Percentiles rank a stretch among this genome's conserved stretches.
Conservation (phyloP, 768 basidiomycete genomes). For the Tricholoma matsutake region DNA sequence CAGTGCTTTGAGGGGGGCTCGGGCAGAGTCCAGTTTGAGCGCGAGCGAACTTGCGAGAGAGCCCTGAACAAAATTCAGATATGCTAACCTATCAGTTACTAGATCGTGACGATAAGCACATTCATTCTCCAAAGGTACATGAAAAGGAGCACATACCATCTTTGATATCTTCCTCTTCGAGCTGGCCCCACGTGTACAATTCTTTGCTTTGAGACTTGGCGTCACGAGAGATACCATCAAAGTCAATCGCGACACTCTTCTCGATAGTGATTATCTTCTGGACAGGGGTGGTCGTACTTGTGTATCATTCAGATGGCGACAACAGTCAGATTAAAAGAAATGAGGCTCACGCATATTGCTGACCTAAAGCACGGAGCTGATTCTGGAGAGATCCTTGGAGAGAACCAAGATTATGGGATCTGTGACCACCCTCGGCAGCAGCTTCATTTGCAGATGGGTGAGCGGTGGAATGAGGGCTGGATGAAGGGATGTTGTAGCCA, state of each 20-base stretch:
- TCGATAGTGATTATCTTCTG: constrained; percentile 79
- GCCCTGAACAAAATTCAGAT: constrained; percentile 75
- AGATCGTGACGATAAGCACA: constrained; percentile 9
- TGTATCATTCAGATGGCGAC: constrained; percentile 7
- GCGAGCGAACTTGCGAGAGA: constrained; percentile 62
- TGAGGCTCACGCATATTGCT: constrained; percentile 63
- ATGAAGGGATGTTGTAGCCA: constrained; percentile 42
- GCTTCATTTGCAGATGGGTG: constrained; percentile 44
- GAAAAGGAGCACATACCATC: constrained; percentile 49
- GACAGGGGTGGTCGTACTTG: constrained; percentile 56
- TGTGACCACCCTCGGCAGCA: constrained; percentile 41
- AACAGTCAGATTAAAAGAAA: not conserved
- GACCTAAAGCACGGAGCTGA: constrained; percentile 68
- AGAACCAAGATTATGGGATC: constrained; percentile 51
- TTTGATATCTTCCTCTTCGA: constrained; percentile 66
- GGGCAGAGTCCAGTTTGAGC: constrained; percentile 57
- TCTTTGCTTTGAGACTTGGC: constrained; percentile 78
- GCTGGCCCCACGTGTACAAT: constrained; percentile 81
- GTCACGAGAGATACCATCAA: constrained; percentile 64
- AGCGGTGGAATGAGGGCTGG: constrained; percentile 27
- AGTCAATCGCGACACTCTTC: constrained; percentile 77
- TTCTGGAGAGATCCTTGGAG: constrained; percentile 64
- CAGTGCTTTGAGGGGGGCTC: constrained; percentile 65
- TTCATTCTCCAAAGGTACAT: constrained; percentile 1
- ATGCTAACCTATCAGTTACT: constrained; percentile 83